Evolutionary conservation across 2,329 filamentous ascomycete species (phyloP).

Genomic region (Verticillium nubilum): DNA sequence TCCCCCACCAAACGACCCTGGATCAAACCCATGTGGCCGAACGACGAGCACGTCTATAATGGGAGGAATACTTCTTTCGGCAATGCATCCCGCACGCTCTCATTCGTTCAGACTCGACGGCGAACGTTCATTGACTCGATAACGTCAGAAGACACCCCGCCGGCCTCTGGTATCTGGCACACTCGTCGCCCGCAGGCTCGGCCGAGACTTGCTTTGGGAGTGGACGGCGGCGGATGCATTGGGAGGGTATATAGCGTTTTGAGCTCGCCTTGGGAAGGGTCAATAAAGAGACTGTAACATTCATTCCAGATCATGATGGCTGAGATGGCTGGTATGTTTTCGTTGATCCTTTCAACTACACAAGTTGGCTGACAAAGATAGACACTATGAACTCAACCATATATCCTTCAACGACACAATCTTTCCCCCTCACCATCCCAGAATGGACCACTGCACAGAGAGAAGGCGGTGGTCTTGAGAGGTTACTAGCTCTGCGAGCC

Average conservation of each 20-base stretch:
- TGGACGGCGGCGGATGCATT: not conserved
- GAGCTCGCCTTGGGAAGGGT: not conserved
- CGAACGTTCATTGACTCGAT: not conserved
- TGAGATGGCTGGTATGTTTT: not conserved
- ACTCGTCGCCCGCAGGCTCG: not conserved
- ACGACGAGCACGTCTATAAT: not conserved
- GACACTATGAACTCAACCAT: not conserved
- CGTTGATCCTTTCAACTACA: not conserved
- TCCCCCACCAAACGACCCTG: not conserved
- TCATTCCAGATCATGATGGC: not conserved
- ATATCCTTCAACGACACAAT: not conserved
- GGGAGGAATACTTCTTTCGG: not conserved
- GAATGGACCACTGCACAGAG: constrained; percentile 19
- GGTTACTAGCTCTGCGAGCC: constrained; percentile 19
- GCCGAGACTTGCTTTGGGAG: not conserved
- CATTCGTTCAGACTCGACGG: not conserved
- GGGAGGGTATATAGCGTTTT: not conserved
- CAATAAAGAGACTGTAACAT: not conserved
- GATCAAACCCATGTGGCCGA: not conserved
- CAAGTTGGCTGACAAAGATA: not conserved
- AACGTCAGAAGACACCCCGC: not conserved
- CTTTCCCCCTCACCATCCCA: constrained; percentile 11
- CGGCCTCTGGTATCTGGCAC: not conserved
- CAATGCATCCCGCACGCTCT: not conserved
- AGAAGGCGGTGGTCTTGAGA: constrained; percentile 17